Conservation (phyloP, 148 eudicot genomes). For the Cornus controversa region DNA sequence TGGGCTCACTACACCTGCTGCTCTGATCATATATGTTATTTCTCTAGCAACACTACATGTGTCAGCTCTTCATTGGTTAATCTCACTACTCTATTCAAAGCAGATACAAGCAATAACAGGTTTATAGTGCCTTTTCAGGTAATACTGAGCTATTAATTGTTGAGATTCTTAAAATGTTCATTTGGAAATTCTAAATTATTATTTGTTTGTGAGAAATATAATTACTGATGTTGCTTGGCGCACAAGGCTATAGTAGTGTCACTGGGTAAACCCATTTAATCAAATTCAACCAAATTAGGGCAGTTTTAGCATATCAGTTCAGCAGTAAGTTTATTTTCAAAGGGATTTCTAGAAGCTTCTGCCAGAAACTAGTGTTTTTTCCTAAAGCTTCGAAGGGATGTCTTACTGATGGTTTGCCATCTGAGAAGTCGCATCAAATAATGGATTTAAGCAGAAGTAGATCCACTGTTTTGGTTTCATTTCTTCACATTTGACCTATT, state of each 20-base stretch:
- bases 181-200: neutral
- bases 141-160: constrained; percentile 4
- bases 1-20: constrained; percentile 75
- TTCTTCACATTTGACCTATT: constrained; percentile 32
- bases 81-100: constrained; percentile 69
- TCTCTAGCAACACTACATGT: constrained; percentile 63
- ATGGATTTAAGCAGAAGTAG: constrained; percentile 19
- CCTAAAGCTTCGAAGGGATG: constrained; percentile 9
- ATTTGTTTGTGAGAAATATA: neutral
- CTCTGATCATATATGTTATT: constrained; percentile 62
- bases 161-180: neutral
- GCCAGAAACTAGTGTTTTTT: neutral
- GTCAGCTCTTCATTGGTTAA: constrained; percentile 57
- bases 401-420: constrained; percentile 16
- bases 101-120: constrained; percentile 82
- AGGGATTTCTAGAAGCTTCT: no score
- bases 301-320: no score
- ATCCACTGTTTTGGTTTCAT: constrained; percentile 47
- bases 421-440: constrained; percentile 28
- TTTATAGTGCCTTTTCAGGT: constrained; percentile 98
- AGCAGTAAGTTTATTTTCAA: no score
- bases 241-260: neutral
- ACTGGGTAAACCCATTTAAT: neutral
- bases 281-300: no score
- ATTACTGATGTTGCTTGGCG: neutral